Conservation (phyloP, 805 yeast species). For the Candida dajiaensis region DNA sequence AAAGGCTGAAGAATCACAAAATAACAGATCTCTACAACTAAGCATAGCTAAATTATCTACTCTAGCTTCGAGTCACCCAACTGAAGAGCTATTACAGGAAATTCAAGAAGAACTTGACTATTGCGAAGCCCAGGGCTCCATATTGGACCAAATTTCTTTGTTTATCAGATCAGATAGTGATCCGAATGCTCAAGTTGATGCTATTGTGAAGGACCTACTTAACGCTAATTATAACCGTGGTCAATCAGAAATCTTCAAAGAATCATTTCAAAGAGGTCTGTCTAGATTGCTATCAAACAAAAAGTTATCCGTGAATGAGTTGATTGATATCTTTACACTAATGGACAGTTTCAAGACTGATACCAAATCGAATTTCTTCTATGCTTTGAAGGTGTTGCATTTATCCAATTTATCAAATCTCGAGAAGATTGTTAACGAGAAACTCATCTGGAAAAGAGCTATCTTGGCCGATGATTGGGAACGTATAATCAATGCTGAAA, state of each 20-base stretch:
- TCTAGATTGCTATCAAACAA: constrained; percentile 31
- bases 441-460: constrained; percentile 54
- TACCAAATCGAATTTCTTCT: constrained; percentile 28
- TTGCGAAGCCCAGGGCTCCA: constrained; percentile 43
- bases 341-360: constrained; percentile 29
- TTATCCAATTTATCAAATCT: constrained; percentile 23
- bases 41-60: constrained; percentile 69
- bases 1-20: constrained; percentile 35
- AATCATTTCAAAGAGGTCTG: constrained; percentile 22
- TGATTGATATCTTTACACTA: constrained; percentile 48
- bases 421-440: constrained; percentile 30
- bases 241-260: constrained; percentile 13
- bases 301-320: constrained; percentile 36
- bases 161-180: constrained; percentile 27
- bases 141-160: constrained; percentile 25
- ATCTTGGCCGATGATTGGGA: constrained; percentile 50
- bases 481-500: constrained; percentile 29
- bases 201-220: constrained; percentile 21
- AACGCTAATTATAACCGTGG: constrained; percentile 16
- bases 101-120: constrained; percentile 46
- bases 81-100: constrained; percentile 26
- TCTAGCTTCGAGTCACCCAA: constrained; percentile 32
- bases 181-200: constrained; percentile 20
- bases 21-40: constrained; percentile 48
- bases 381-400: constrained; percentile 48